Evolutionary conservation across 768 basidiomycete species (phyloP), one percentile per base, ranked within the genome.

Genomic region (Suillus tomentosus): DNA sequence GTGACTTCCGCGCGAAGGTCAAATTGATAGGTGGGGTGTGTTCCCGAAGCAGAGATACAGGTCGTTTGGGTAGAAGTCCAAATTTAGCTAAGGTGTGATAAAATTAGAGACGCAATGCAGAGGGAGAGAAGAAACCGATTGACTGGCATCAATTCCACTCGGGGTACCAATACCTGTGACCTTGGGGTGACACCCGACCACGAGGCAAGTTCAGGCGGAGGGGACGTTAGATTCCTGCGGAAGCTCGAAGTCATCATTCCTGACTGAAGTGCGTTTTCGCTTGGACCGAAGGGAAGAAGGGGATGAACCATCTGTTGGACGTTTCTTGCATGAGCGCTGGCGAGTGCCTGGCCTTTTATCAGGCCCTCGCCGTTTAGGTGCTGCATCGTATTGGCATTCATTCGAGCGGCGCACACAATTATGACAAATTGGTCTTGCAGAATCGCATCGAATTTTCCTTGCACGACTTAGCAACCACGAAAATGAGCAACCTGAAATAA

Each of bases 391-490:
- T 78, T 88, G 83, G 77, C 92, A 94, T 62, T 82, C 81, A 76
- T 91, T 91, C 68, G 85, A 85, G 71, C 92, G 82, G 72, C 91
- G 87, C 77, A 84, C 81, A 76, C 92, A 93, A 78, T 94, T 94
- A 80, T 88, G 85, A 80, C 92, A 94, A 62, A 82, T 81, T 67
- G 92, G 92, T 73, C 91, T 82, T 40, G 86, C 89, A 63, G 91
- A 93, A 76, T 93, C 92, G 80, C 92, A 94, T 65, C 89, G 87
- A 70, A 93, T 92, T 82, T 94, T 94, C 74, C 92, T 85, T 66
- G 86, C 84, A 69, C 91, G 92, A 77, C 92, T 93, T 79, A 73
- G 71, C 68, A 72, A n/a, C 56, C 66, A 77, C 71, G 74, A 76
- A 69, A 76, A 67, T 56, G 24, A 60, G 68, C 61, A 39, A 6